These are phyloP conservation scores for Backusella circina DNA, from an alignment of 192 early-diverging fungal species.

Conservation along the genomic window DNA sequence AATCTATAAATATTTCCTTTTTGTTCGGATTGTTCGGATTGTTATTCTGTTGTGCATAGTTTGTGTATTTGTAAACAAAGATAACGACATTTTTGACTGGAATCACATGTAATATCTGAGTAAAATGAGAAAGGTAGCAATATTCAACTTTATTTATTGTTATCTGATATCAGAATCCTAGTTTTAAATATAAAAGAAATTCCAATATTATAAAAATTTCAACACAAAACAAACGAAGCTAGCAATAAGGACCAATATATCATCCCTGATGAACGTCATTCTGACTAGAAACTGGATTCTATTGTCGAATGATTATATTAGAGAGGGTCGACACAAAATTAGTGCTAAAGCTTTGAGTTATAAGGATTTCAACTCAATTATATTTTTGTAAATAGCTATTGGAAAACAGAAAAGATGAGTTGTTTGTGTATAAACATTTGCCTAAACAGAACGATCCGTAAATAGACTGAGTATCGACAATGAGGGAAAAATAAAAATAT, in stretches of 20 bases:
- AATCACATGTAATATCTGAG: not conserved
- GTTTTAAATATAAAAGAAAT: not conserved
- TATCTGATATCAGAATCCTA: not conserved
- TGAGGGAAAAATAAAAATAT: not conserved
- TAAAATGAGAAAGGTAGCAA: not conserved
- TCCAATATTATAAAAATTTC: not conserved
- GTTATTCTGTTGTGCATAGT: not conserved
- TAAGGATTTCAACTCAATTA: not conserved
- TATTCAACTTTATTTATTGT: not conserved
- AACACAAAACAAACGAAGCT: not conserved
- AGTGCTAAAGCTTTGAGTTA: not conserved
- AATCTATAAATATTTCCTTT: constrained; percentile 1
- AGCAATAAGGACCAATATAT: not conserved
- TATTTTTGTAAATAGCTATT: not conserved
- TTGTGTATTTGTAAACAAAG: constrained; percentile 5
- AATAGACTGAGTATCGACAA: not conserved
- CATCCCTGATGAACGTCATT: not conserved
- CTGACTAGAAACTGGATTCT: not conserved
- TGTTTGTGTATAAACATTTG: constrained; percentile 1
- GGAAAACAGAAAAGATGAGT: not conserved
- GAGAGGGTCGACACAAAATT: not conserved
- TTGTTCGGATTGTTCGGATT: constrained; percentile 1
- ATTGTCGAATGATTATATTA: not conserved
- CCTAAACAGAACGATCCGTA: not conserved
- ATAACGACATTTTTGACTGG: constrained; percentile 2